Evolutionary conservation across 768 basidiomycete species (phyloP).

Genomic region (Suillus subluteus): DNA sequence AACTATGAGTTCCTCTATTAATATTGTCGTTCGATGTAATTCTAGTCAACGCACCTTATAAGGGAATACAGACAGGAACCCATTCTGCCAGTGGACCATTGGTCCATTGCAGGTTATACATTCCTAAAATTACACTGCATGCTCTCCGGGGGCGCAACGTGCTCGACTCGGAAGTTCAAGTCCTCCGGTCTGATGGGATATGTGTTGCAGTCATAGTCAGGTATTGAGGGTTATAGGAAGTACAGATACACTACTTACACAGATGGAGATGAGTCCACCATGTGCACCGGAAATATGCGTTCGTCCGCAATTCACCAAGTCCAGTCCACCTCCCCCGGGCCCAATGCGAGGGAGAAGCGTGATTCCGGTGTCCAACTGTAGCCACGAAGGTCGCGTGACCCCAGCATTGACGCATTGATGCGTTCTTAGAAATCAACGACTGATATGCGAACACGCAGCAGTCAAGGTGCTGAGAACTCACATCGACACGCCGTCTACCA

Average conservation of each 20-base stretch:
- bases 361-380: conserved; percentile 64
- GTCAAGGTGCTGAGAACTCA: conserved; percentile 5
- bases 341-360: conserved; percentile 57
- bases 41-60: neutral
- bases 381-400: conserved; percentile 48
- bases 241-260: neutral
- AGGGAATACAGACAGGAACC: neutral
- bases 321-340: conserved; percentile 41
- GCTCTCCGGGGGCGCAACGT: neutral
- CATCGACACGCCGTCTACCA: conserved; percentile 59
- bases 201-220: neutral
- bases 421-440: conserved; percentile 8
- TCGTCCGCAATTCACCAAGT: conserved; percentile 38
- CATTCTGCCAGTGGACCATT: neutral
- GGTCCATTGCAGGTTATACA: neutral
- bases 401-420: conserved; percentile 50
- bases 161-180: neutral
- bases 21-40: neutral
- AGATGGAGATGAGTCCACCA: neutral
- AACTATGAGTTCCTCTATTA: neutral
- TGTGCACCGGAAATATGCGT: neutral
- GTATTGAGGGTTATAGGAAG: neutral
- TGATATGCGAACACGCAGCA: neutral
- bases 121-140: neutral
- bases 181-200: neutral